Base-by-base conservation (phyloP, 805 yeast species). In the Scheffersomyces spartinae region DNA sequence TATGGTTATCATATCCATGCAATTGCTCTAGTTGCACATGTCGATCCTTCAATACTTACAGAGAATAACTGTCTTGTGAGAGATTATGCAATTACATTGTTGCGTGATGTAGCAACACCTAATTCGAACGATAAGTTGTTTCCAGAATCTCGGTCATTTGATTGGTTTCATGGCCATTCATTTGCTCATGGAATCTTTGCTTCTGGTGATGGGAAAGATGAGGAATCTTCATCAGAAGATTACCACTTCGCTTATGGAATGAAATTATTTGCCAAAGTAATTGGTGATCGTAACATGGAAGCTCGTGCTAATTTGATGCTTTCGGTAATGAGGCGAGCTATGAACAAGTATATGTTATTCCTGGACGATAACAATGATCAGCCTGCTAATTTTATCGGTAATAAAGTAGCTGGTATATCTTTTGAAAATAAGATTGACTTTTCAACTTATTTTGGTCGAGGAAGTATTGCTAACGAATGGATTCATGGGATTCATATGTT, bases 401-500 rank as follows among this genome's bases (percentile, higher is more conserved):
- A 79, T 45, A 75, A 69, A 41, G 85, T 77, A 6, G 69, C 82
- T 7, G 91, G 88, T 17, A 79, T 79, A 13, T 38, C 71, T 17
- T 79, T 76, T 49, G 86, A 79, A 38, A 77, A 78, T 47, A 78
- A 78, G 40, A 44, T 74, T 23, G 85, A 75, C 38, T 79, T 69
- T 43, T 69, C 85, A 0, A 79, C 88, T 0, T 79, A 74, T 46
- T 79, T 79, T 43, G 86, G 86, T 10, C 63, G 71, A 29, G 71
- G 77, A n/a, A 46, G 69, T 5, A 47, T 59, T 26, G 61, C 48
- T 1, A 53, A 58, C 31, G 80, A 79, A 40, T 79, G 73, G 57
- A 73, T 79, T 25, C 86, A 79, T 39, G 82, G 83, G 49, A 79
- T 78, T 25, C 86, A 79, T 44, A 79, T 80, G 63, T 55, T 79